phyloP scores from a whole-genome alignment of 495 filamentous ascomycete species.

The Xylaria nigripes region DNA sequence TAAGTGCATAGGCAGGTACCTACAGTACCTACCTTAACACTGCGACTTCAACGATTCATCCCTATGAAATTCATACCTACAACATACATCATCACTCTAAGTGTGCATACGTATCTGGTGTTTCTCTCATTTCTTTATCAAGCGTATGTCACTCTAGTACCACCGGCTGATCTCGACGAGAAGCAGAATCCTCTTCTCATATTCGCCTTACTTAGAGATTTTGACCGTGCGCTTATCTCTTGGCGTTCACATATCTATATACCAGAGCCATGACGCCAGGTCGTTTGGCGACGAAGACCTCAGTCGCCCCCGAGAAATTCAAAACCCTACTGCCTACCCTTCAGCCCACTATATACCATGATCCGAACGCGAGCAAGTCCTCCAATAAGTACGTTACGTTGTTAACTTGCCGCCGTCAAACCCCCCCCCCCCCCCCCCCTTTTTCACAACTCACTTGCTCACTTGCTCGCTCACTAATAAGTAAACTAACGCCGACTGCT shows the following conservation, averaged over 20 bases:
- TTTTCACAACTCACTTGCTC: background rate
- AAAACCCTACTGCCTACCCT: conserved; percentile 23
- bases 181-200: background rate
- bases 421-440: background rate
- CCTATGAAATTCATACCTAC: no score
- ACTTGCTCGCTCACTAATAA: background rate
- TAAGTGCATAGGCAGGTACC: no score
- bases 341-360: conserved; percentile 26
- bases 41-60: no score
- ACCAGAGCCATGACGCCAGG: conserved; percentile 5
- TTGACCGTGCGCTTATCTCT: background rate
- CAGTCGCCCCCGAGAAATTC: conserved; percentile 25
- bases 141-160: background rate
- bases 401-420: background rate
- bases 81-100: no score
- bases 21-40: no score
- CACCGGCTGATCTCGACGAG: background rate
- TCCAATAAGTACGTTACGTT: conserved; percentile 19
- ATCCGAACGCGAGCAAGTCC: conserved; percentile 18
- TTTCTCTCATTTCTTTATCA: no score
- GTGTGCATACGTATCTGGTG: no score
- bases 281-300: conserved; percentile 19
- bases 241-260: background rate
- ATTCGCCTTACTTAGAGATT: no score
- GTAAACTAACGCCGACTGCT: background rate